Evolutionary conservation across 495 filamentous ascomycete genomes (phyloP), one percentile per base, ranked within the genome.

Genomic region (Penicillium salamii): DNA sequence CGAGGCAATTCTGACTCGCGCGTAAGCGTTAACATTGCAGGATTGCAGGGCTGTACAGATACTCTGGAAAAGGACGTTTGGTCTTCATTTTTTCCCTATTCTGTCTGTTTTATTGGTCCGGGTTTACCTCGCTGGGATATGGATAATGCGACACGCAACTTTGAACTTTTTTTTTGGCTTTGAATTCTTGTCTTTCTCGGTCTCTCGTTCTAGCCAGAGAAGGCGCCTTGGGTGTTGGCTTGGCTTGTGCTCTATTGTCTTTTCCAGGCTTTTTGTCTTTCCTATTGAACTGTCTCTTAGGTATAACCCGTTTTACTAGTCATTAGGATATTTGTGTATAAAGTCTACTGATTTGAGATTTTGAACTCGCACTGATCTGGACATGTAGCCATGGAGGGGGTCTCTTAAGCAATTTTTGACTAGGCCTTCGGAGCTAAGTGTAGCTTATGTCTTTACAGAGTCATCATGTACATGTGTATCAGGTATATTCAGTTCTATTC

Each of bases 1-100:
- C 64, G 90, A 95, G 60, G 91, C 89, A 9, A 83, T 91, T 51
- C 66, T 93, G 67, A 84, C 79, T 73, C 90, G 49, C 21, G 50
- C 87, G 70, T 91, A 58, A 62, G 46, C 29, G 12, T 6, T n/a
- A 34, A 50, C 33, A 15, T 49, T 39, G 23, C 31, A 19, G 40
- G 49, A 44, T 31, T 49, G 44, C 24, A 21, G 49, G 39, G 47
- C 45, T 64, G 52, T 59, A 62, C 53, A 57, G 52, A 32, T 38
- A 36, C 37, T 52, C 43, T 47, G 43, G 21, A 44, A 24, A 33
- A 31, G 2, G 35, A 9, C 18, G 24, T 14, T 36, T 37, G 45
- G 45, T 46, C 14, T 43, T 52, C 28, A 40, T 50, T 37, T 29
- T 44, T 52, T 45, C 18, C 28, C 43, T 51, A 12, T 34, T 48